phyloP scores from a whole-genome alignment of 129 eudicot genomes.

The Flaveria brownii region DNA sequence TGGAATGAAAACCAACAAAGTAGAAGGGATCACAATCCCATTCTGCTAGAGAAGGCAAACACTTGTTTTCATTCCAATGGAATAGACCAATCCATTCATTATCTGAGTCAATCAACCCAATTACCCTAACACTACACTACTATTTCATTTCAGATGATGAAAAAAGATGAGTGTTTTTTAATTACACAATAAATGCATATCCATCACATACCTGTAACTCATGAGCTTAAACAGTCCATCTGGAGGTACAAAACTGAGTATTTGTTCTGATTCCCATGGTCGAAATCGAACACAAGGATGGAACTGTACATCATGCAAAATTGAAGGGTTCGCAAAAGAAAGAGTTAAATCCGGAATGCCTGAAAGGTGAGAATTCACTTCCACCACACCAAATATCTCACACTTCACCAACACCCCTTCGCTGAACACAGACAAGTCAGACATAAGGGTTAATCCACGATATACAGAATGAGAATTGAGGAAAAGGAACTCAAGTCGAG shows the following conservation, averaged over 20 bases:
- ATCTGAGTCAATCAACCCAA: too few species aligned
- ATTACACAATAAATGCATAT: neutral
- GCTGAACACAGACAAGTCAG: conserved; percentile 44
- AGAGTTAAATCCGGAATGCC: conserved; percentile 94
- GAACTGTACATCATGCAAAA: conserved; percentile 83
- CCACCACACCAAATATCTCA: conserved; percentile 89
- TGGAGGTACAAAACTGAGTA: conserved; percentile 94
- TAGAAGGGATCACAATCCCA: too few species aligned
- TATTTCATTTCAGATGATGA: too few species aligned
- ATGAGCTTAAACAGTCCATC: conserved; percentile 96
- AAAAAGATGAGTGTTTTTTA: too few species aligned
- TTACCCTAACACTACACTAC: too few species aligned
- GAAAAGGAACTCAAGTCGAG: conserved; percentile 8
- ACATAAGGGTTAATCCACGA: conserved; percentile 1
- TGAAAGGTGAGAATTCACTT: conserved; percentile 81
- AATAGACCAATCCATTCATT: too few species aligned
- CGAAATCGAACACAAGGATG: conserved; percentile 95
- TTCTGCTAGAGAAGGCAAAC: too few species aligned
- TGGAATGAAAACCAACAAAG: too few species aligned
- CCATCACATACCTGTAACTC: conserved; percentile 75
- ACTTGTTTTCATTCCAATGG: too few species aligned
- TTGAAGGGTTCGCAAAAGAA: conserved; percentile 87
- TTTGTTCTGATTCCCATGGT: conserved; percentile 87
- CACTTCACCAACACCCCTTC: conserved; percentile 89
- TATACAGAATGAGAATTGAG: neutral